phyloP scores from a whole-genome alignment of 164 flowering plant genomes.

The Vitis riparia region DNA sequence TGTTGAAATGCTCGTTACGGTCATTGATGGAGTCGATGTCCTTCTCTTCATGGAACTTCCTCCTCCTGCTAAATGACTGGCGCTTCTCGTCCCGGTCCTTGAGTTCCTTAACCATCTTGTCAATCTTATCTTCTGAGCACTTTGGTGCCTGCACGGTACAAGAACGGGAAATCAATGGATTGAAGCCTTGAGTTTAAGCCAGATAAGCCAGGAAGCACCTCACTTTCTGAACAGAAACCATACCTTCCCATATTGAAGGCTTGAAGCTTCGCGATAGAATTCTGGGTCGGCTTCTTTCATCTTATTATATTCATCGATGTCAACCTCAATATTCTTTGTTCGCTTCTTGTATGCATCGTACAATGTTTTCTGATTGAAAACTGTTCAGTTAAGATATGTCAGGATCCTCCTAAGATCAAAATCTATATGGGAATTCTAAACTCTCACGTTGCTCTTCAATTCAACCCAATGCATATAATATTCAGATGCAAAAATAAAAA shows the following conservation, averaged over 20 bases:
- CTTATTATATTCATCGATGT: slow-evolving; percentile 78
- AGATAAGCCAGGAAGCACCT: neutral
- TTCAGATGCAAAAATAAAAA: neutral
- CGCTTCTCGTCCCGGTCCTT: slow-evolving; percentile 75
- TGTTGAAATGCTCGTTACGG: slow-evolving; percentile 98
- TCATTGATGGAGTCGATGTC: slow-evolving; percentile 98
- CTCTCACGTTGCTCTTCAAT: neutral
- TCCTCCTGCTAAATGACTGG: slow-evolving; percentile 80
- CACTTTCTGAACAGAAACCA: neutral
- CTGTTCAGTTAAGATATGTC: slow-evolving; percentile 34
- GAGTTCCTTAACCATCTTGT: slow-evolving; percentile 90
- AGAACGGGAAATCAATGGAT: neutral
- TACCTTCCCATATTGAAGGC: slow-evolving; percentile 98
- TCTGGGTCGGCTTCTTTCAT: slow-evolving; percentile 96
- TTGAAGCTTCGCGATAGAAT: slow-evolving; percentile 95
- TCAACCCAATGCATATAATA: no score
- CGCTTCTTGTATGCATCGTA: slow-evolving; percentile 95
- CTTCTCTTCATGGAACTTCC: slow-evolving; percentile 90
- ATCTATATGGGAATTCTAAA: neutral
- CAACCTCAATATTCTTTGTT: slow-evolving; percentile 69
- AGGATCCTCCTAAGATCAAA: neutral
- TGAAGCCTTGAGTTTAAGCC: neutral
- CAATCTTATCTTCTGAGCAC: slow-evolving; percentile 77
- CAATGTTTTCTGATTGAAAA: slow-evolving; percentile 89
- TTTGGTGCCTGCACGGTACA: slow-evolving; percentile 60